These are phyloP conservation scores for Tausonia pullulans DNA, from an alignment of 1,284 basidiomycete species.

Conservation along the genomic window DNA sequence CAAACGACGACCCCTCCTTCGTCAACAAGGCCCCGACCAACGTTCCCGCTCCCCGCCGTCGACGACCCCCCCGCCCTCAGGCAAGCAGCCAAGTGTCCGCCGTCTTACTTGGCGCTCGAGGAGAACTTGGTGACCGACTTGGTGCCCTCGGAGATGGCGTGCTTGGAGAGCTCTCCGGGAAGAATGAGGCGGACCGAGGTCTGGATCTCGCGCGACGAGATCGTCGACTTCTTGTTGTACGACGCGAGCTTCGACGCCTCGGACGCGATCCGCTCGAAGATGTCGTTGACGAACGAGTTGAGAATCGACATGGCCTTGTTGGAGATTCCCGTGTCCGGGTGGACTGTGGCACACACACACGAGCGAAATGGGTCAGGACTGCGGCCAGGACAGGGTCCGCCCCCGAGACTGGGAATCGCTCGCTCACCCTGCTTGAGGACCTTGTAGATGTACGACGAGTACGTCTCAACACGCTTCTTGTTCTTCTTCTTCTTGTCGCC, in stretches of 20 bases:
- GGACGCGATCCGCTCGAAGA: conserved; percentile 84
- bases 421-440: conserved; percentile 40
- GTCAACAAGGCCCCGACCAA: too few relatives aligned
- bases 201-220: conserved; percentile 88
- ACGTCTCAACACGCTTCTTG: conserved; percentile 78
- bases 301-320: conserved; percentile 95
- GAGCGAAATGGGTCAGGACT: background rate
- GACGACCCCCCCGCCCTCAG: too few relatives aligned
- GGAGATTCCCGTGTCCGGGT: conserved; percentile 87
- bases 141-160: conserved; percentile 71
- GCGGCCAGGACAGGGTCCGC: background rate
- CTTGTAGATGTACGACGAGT: conserved; percentile 91
- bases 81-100: too few relatives aligned
- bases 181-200: conserved; percentile 83
- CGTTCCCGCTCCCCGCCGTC: too few relatives aligned
- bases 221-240: conserved; percentile 89
- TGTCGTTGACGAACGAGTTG: conserved; percentile 86
- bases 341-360: conserved; percentile 36
- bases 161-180: conserved; percentile 73
- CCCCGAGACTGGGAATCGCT: background rate
- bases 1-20: too few relatives aligned
- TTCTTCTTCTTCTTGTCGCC: conserved; percentile 77
- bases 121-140: conserved; percentile 35
- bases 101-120: too few relatives aligned
- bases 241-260: conserved; percentile 84